These are phyloP conservation scores for Clarireedia paspali DNA, from an alignment of 2,329 filamentous ascomycete genomes.

Conservation along the genomic window DNA sequence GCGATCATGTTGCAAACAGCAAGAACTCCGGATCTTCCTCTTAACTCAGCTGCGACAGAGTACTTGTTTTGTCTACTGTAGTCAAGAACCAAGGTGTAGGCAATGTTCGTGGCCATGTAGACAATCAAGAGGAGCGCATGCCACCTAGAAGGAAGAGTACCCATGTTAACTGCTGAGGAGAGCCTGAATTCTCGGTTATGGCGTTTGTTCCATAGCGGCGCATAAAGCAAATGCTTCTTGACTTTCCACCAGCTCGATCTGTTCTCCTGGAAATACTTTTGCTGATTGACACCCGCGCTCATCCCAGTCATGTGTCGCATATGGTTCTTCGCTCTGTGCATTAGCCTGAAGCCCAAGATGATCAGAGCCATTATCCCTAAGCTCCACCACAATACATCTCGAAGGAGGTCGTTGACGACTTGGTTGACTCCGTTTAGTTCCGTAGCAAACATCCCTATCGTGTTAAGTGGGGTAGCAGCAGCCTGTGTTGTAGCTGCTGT, in stretches of 20 bases:
- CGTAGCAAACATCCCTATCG: conserved; percentile 48
- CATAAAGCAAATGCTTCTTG: conserved; percentile 56
- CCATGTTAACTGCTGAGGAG: conserved; percentile 50
- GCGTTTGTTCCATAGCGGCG: conserved; percentile 55
- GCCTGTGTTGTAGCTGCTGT: conserved; percentile 9
- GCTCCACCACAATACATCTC: conserved; percentile 52
- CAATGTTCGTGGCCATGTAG: conserved; percentile 53
- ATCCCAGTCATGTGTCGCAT: conserved; percentile 53
- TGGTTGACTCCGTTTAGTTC: conserved; percentile 55
- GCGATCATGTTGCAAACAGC: conserved; percentile 88
- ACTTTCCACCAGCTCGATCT: conserved; percentile 51
- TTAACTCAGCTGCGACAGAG: conserved; percentile 69
- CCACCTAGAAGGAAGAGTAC: conserved; percentile 58
- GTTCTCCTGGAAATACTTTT: conserved; percentile 51
- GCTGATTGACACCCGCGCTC: conserved; percentile 42
- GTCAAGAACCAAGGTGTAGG: conserved; percentile 55
- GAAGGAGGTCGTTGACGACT: conserved; percentile 47
- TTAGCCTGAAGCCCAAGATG: conserved; percentile 45
- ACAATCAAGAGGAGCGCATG: conserved; percentile 49
- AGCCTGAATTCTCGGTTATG: conserved; percentile 61
- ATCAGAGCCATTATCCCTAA: conserved; percentile 48
- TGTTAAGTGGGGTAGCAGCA: conserved; percentile 31
- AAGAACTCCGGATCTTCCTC: conserved; percentile 78
- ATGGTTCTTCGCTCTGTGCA: conserved; percentile 47
- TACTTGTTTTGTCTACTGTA: conserved; percentile 50